These are phyloP conservation scores for Monosporascus ibericus DNA, from an alignment of 2,329 filamentous ascomycete species.

Conservation along the genomic window DNA sequence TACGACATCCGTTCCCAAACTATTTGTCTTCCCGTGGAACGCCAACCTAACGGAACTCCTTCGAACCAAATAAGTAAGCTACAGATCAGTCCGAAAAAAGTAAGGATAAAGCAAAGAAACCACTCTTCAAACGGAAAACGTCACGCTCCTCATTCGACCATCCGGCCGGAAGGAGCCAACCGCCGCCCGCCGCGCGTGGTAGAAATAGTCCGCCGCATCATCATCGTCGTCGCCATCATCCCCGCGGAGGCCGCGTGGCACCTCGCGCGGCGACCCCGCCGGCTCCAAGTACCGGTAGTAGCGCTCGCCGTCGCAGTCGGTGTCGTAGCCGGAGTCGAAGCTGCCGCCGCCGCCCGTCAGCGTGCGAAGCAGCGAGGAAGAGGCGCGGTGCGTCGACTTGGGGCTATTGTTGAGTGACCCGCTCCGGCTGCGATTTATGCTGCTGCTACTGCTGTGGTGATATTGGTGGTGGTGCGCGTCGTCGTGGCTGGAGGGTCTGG, in stretches of 20 bases:
- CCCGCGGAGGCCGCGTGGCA: not conserved
- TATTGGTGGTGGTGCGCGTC: too few species aligned
- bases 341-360: slow-evolving; percentile 1
- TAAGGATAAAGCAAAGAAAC: too few species aligned
- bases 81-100: too few species aligned
- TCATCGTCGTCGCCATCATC: not conserved
- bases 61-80: too few species aligned
- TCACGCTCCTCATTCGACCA: not conserved
- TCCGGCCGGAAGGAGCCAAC: too few species aligned
- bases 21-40: too few species aligned
- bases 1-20: too few species aligned
- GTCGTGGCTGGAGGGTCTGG: too few species aligned
- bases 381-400: slow-evolving; percentile 10
- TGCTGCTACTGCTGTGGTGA: not conserved
- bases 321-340: slow-evolving; percentile 4
- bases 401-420: slow-evolving; percentile 3
- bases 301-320: slow-evolving; percentile 4
- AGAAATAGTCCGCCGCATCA: not conserved
- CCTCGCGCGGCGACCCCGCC: not conserved
- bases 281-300: slow-evolving; percentile 13
- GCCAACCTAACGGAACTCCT: too few species aligned
- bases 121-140: not conserved
- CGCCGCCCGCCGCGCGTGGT: too few species aligned
- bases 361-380: not conserved
- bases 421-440: not conserved